Base-by-base conservation (phyloP, 179 eudicot species). In the Vitellaria paradoxa region DNA sequence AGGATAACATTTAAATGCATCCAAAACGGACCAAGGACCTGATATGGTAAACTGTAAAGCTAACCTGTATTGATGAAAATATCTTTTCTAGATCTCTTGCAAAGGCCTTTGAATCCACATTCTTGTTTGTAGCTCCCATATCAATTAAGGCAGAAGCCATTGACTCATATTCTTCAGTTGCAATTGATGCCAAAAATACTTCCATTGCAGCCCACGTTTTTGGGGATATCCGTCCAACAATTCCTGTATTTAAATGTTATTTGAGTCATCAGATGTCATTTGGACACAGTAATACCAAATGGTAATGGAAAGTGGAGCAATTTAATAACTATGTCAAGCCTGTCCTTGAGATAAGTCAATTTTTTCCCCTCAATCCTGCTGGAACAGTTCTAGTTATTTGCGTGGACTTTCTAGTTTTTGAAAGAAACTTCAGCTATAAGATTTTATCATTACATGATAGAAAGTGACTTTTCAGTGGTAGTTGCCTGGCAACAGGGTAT, bases 171-270 rank as follows among this genome's bases (percentile, higher is more conserved):
- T 96, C 96, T 89, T 90, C 88, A 62, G 91, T 87, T 75, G 93
- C 90, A 73, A 96, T 80, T 65, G 99, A 93, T 75, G 85, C 84
- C 82, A 96, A 88, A 87, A 93, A 96, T 53, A 86, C 79, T 82
- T 96, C 99, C 98, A 93, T 95, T 50, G 99, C 96, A 80, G 83
- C 73, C 97, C 97, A 95, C 52, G 99, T 95, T 73, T 87, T 90
- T 21, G 97, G 98, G 63, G 98, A 95, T 79, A 95, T 93, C 47
- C 98, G 96, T 59, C 99, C 99, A 77, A 96, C 99, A 84, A 96
- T 96, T 80, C 99, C 99, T 93, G 89, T 53, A 70, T 65, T 45
- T 57, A 78, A 78, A 68, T 72, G 72, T 64, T 40, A 37, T 17
- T 14, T 46, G 55, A 65, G 7, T 40, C 21, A 76, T 75, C 26